Evolutionary conservation across 1,139 yeast genomes (phyloP).

Genomic region (Lizanozyma gosingica): DNA sequence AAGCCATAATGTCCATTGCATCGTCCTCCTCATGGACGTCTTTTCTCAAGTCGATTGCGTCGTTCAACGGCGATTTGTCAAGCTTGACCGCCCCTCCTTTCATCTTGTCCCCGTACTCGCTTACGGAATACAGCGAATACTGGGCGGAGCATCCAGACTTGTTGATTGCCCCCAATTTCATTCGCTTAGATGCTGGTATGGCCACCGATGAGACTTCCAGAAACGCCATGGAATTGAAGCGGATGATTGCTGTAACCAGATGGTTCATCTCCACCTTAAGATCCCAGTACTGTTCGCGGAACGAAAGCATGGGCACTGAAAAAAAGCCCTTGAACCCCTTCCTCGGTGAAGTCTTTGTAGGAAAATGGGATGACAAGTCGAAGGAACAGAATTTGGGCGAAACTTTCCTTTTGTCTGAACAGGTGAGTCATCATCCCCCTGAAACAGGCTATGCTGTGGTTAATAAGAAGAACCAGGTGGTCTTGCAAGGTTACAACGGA

Average conservation of each 20-base stretch:
- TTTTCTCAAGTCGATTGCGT: slow-evolving; percentile 82
- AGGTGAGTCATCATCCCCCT: slow-evolving; percentile 95
- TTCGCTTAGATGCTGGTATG: slow-evolving; percentile 25
- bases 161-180: slow-evolving; percentile 58
- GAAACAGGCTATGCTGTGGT: slow-evolving; percentile 78
- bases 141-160: slow-evolving; percentile 90
- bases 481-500: slow-evolving; percentile 82
- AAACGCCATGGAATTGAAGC: slow-evolving; percentile 41
- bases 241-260: slow-evolving; percentile 68
- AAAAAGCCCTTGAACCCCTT: slow-evolving; percentile 95
- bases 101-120: slow-evolving; percentile 82
- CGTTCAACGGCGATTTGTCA: slow-evolving; percentile 90
- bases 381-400: slow-evolving; percentile 46
- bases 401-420: slow-evolving; percentile 73
- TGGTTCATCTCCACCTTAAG: slow-evolving; percentile 91
- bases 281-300: slow-evolving; percentile 89
- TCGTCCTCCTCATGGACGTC: slow-evolving; percentile 65
- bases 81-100: slow-evolving; percentile 98
- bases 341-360: slow-evolving; percentile 85
- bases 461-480: slow-evolving; percentile 61
- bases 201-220: slow-evolving; percentile 29
- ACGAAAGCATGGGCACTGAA: slow-evolving; percentile 84
- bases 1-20: slow-evolving; percentile 22
- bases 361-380: slow-evolving; percentile 61
- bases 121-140: slow-evolving; percentile 85